Percentiles rank a stretch among this genome's conserved stretches.
These are phyloP conservation scores for Bipolaris bicolor DNA, from an alignment of 2,329 filamentous ascomycete species.

Conservation along the genomic window DNA sequence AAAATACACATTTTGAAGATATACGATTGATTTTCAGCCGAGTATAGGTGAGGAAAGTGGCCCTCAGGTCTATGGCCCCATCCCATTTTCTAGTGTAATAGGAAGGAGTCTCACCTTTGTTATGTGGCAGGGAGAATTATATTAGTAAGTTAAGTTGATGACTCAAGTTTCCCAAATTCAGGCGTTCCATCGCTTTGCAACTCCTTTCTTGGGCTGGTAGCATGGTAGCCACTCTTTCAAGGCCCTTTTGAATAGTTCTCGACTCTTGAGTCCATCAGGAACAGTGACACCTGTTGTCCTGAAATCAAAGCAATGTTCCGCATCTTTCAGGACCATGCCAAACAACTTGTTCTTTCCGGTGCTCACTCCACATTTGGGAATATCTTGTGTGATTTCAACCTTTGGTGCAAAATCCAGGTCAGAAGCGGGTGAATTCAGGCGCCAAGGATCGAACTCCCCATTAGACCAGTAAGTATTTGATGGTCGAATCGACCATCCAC, in stretches of 20 bases:
- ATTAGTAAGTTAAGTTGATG: background rate
- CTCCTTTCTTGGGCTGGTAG: background rate
- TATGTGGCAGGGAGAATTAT: background rate
- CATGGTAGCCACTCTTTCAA: background rate
- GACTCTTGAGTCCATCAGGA: constrained; percentile 1
- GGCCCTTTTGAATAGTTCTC: background rate
- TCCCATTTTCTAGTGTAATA: background rate
- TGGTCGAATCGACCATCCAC: constrained; percentile 60
- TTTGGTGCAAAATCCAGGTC: constrained; percentile 51
- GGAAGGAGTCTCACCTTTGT: background rate
- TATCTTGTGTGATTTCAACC: background rate
- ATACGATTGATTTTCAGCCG: too few relatives aligned
- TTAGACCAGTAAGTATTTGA: constrained; percentile 59
- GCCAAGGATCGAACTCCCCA: constrained; percentile 61
- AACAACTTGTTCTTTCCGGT: constrained; percentile 52
- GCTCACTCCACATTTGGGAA: constrained; percentile 46
- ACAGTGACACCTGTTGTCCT: background rate
- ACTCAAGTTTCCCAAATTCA: background rate
- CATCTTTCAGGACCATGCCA: constrained; percentile 51
- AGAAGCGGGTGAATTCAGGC: constrained; percentile 35
- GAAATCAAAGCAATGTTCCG: constrained; percentile 2
- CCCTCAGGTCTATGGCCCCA: too few relatives aligned
- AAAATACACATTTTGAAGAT: too few relatives aligned
- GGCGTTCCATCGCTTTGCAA: background rate
- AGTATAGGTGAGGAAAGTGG: too few relatives aligned